Evolutionary conservation across 345 rosid genomes (phyloP).

Genomic region (Heritiera fomes): DNA sequence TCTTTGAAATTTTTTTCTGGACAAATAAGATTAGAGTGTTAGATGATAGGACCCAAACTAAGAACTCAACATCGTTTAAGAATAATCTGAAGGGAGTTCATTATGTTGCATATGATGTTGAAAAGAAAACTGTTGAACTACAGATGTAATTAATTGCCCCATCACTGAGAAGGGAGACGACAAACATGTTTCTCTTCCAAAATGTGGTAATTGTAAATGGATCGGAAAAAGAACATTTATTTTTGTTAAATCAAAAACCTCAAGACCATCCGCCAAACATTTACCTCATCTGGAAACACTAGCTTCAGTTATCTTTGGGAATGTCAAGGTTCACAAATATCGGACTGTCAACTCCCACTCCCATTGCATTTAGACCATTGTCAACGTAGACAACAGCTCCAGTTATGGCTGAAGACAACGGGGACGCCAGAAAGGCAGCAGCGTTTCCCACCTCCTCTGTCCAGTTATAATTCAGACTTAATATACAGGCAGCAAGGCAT

Average conservation of each 20-base stretch:
- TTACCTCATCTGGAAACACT: background rate
- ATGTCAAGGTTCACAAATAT: conserved; percentile 67
- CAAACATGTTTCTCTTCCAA: conserved; percentile 1
- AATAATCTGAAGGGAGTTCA: background rate
- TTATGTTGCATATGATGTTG: background rate
- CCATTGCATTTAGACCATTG: conserved; percentile 97
- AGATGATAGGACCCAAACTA: background rate
- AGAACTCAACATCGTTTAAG: background rate
- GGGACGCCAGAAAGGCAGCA: conserved; percentile 92
- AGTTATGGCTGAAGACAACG: conserved; percentile 88
- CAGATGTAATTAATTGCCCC: conserved; percentile 5
- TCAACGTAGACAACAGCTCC: conserved; percentile 88
- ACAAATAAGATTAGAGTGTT: too few species aligned
- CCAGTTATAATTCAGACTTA: conserved; percentile 14
- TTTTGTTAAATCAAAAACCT: background rate
- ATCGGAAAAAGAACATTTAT: background rate
- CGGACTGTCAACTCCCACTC: conserved; percentile 87
- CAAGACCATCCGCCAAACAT: background rate
- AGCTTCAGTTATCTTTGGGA: conserved; percentile 38
- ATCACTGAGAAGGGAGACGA: conserved; percentile 6
- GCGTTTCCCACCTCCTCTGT: conserved; percentile 95
- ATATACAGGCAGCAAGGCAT: background rate
- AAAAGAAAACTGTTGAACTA: background rate
- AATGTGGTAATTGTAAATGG: background rate
- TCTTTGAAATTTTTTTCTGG: background rate